Evolutionary conservation across 306 rosid species (phyloP).

Genomic region (Gastrolobium bilobum): DNA sequence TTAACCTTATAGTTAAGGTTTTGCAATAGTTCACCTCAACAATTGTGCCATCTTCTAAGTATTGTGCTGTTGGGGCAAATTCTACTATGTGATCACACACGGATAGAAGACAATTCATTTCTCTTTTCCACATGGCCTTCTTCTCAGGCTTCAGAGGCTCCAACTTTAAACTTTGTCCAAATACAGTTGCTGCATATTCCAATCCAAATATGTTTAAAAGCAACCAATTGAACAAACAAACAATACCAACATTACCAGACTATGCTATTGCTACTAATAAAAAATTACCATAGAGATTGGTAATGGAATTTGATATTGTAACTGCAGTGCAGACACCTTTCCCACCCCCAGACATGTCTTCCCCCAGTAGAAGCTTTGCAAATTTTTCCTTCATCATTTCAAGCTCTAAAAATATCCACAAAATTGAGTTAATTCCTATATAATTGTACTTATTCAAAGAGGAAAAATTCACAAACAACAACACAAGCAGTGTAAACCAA

Average conservation of each 20-base stretch:
- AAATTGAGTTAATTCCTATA: conserved; percentile 26
- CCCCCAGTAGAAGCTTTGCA: conserved; percentile 90
- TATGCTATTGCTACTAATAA: not conserved
- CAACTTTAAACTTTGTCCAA: conserved; percentile 86
- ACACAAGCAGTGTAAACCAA: conserved; percentile 45
- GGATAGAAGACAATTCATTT: conserved; percentile 88
- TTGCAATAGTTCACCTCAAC: conserved; percentile 68
- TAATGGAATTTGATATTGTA: conserved; percentile 89
- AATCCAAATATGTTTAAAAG: conserved; percentile 14
- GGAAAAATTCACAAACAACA: not conserved
- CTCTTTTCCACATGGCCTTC: conserved; percentile 97
- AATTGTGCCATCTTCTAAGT: conserved; percentile 72
- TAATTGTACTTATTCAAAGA: not conserved
- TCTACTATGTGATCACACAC: conserved; percentile 97
- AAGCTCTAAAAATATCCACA: conserved; percentile 61
- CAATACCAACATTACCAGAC: not conserved
- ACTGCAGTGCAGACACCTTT: conserved; percentile 97
- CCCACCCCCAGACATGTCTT: conserved; percentile 99
- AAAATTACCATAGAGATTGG: conserved; percentile 90
- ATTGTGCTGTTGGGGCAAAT: conserved; percentile 74
- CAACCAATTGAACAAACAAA: conserved; percentile 1
- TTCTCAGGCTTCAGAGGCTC: conserved; percentile 88
- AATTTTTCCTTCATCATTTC: conserved; percentile 92
- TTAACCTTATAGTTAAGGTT: conserved; percentile 33
- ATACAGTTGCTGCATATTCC: conserved; percentile 78